phyloP scores from a whole-genome alignment of 208 protist species.

The Tritrichomonas musculus region DNA sequence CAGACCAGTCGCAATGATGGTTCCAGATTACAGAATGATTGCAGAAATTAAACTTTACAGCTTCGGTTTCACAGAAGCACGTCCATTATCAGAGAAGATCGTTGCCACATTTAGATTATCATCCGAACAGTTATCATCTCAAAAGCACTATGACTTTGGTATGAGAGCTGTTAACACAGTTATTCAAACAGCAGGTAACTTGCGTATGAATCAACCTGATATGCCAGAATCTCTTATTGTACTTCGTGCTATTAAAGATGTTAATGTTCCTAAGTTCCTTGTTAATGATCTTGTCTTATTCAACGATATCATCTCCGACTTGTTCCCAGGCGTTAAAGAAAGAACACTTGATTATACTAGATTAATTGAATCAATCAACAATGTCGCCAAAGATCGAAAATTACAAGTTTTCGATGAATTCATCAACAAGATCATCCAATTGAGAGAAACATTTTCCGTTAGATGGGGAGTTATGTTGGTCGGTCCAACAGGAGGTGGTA shows the following conservation, averaged over 20 bases:
- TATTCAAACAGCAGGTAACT: slow-evolving; percentile 79
- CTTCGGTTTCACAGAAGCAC: slow-evolving; percentile 87
- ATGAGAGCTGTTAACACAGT: slow-evolving; percentile 96
- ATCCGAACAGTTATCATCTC: slow-evolving; percentile 83
- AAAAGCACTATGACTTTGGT: slow-evolving; percentile 96
- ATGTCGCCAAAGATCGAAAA: slow-evolving; percentile 57
- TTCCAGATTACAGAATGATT: slow-evolving; percentile 96
- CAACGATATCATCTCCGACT: slow-evolving; percentile 85
- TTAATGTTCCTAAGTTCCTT: slow-evolving; percentile 93
- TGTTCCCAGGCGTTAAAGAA: slow-evolving; percentile 83
- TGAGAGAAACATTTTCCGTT: slow-evolving; percentile 91
- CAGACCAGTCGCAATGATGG: slow-evolving; percentile 82
- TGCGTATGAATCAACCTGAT: slow-evolving; percentile 80
- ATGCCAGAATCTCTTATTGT: slow-evolving; percentile 79
- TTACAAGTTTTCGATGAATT: slow-evolving; percentile 84
- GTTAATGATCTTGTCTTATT: slow-evolving; percentile 71
- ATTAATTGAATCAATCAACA: slow-evolving; percentile 66
- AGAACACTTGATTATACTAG: slow-evolving; percentile 74
- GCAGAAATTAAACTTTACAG: slow-evolving; percentile 91
- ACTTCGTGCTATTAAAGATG: slow-evolving; percentile 81
- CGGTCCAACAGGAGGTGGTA: slow-evolving; percentile 84
- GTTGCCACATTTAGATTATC: slow-evolving; percentile 87
- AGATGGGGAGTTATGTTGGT: slow-evolving; percentile 93
- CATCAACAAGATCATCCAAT: slow-evolving; percentile 84
- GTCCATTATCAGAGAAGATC: slow-evolving; percentile 85